Evolutionary conservation across 495 filamentous ascomycete species (phyloP).

Genomic region (Cairneyella variabilis): DNA sequence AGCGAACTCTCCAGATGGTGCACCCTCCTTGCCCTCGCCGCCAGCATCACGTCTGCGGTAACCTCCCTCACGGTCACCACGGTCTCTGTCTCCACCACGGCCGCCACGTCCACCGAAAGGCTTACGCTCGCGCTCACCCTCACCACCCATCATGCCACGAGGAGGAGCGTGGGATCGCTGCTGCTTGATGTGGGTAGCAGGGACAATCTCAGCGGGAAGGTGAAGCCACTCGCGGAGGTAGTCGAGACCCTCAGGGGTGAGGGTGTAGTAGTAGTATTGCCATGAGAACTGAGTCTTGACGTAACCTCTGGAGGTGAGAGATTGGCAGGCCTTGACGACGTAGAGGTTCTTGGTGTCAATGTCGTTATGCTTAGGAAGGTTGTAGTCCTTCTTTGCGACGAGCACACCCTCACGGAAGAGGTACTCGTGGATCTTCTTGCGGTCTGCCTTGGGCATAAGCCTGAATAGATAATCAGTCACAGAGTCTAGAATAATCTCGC

Average conservation of each 20-base stretch:
- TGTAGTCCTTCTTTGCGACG: slow-evolving; percentile 98
- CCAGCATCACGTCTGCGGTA: slow-evolving; percentile 79
- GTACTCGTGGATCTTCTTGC: slow-evolving; percentile 99
- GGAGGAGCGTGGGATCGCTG: slow-evolving; percentile 98
- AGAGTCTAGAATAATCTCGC: neutral
- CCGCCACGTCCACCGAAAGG: slow-evolving; percentile 57
- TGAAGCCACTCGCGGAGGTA: slow-evolving; percentile 99
- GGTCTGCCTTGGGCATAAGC: slow-evolving; percentile 99
- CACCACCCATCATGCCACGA: slow-evolving; percentile 96
- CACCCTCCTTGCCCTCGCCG: slow-evolving; percentile 91
- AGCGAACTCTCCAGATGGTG: slow-evolving; percentile 90
- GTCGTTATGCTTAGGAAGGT: slow-evolving; percentile 86
- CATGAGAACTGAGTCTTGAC: slow-evolving; percentile 99
- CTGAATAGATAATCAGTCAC: slow-evolving; percentile 35
- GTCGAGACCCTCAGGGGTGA: slow-evolving; percentile 98
- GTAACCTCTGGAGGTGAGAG: slow-evolving; percentile 92
- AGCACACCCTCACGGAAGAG: slow-evolving; percentile 99
- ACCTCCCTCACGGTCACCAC: slow-evolving; percentile 85
- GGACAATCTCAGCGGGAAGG: slow-evolving; percentile 98
- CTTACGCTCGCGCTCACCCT: slow-evolving; percentile 64
- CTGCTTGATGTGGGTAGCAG: slow-evolving; percentile 99
- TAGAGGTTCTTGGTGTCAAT: slow-evolving; percentile 99
- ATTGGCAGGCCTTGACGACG: slow-evolving; percentile 98
- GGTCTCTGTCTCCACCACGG: slow-evolving; percentile 60
- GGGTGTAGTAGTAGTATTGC: slow-evolving; percentile 99